These are phyloP conservation scores for Myotisia sp. DNA, from an alignment of 2,329 filamentous ascomycete genomes.

Conservation along the genomic window DNA sequence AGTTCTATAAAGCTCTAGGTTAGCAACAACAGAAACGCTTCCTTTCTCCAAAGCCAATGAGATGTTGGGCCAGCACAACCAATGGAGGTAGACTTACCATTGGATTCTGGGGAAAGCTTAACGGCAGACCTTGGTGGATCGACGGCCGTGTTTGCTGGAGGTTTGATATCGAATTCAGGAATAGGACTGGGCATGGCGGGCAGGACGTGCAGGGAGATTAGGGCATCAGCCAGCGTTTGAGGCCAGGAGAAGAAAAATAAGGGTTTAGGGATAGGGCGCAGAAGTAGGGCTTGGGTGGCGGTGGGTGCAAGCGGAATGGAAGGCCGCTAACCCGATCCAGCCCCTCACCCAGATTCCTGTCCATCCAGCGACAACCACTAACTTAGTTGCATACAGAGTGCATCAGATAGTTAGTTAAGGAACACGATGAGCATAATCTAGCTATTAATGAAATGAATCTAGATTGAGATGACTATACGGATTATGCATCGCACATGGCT, in stretches of 20 bases:
- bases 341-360: no score
- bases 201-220: background rate
- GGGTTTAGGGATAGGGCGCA: constrained; percentile 36
- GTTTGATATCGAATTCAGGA: constrained; percentile 2
- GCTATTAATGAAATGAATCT: no score
- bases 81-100: constrained; percentile 26
- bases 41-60: background rate
- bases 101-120: constrained; percentile 17
- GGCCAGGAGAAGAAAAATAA: constrained; percentile 36
- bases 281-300: constrained; percentile 26
- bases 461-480: no score
- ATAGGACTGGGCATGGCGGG: background rate
- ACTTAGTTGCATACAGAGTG: no score
- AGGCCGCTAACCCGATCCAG: no score
- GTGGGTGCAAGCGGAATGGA: no score
- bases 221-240: constrained; percentile 16
- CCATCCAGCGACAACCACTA: no score
- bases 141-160: constrained; percentile 14
- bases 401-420: no score
- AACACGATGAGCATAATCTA: no score
- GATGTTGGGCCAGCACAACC: no score
- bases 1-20: background rate
- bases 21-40: background rate
- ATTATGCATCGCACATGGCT: no score
- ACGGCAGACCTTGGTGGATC: constrained; percentile 18